These are phyloP conservation scores for Colletotrichum musae DNA, from an alignment of 2,329 filamentous ascomycete species.

Conservation along the genomic window DNA sequence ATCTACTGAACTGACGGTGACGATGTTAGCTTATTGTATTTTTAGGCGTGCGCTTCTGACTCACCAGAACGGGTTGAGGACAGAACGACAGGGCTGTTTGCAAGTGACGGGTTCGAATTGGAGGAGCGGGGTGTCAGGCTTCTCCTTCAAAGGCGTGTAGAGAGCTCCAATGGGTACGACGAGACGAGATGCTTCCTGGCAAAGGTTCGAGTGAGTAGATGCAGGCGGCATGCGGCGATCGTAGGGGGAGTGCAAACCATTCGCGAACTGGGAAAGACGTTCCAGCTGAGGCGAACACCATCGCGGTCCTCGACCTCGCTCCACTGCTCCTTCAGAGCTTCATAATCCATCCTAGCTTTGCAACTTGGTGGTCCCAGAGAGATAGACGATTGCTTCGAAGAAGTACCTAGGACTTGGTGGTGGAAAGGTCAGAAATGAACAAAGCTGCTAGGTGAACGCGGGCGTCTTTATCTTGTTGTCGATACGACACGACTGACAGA, in stretches of 20 bases:
- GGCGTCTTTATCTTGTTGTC: too few relatives aligned
- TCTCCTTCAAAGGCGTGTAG: slow-evolving; percentile 96
- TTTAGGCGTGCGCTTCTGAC: slow-evolving; percentile 46
- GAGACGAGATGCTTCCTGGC: slow-evolving; percentile 89
- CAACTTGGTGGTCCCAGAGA: too few relatives aligned
- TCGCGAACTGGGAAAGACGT: slow-evolving; percentile 96
- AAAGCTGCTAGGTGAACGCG: too few relatives aligned
- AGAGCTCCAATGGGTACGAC: slow-evolving; percentile 97
- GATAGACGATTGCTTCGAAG: too few relatives aligned
- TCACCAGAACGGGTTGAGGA: slow-evolving; percentile 97
- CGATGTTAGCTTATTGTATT: slow-evolving; percentile 42
- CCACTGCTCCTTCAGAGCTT: slow-evolving; percentile 95
- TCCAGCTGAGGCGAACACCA: slow-evolving; percentile 97
- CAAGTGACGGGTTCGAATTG: slow-evolving; percentile 98
- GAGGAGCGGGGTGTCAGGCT: slow-evolving; percentile 87
- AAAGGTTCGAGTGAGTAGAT: neutral
- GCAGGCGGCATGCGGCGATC: slow-evolving; percentile 42
- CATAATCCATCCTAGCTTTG: slow-evolving; percentile 81
- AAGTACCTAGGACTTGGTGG: too few relatives aligned
- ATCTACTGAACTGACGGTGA: slow-evolving; percentile 78
- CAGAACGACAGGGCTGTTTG: slow-evolving; percentile 95
- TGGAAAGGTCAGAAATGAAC: too few relatives aligned
- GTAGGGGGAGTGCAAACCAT: slow-evolving; percentile 72
- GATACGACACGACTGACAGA: too few relatives aligned
- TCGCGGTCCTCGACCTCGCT: slow-evolving; percentile 96